Percentiles rank a stretch among this genome's conserved stretches.
Conservation (phyloP, 805 yeast genomes). For the Teunomyces stri region DNA sequence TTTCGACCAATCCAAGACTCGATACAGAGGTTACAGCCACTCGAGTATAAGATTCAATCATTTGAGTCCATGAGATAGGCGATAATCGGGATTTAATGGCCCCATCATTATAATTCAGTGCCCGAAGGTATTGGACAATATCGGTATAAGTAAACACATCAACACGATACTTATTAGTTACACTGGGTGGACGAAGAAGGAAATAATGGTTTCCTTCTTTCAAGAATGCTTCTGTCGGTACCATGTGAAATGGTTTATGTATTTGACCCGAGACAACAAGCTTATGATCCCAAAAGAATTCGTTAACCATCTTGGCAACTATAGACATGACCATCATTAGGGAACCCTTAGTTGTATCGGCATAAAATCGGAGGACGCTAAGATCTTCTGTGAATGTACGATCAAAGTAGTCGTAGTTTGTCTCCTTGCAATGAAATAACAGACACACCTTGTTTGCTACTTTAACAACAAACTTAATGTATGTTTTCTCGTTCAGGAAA, state of each 20-base stretch:
- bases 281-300: background rate
- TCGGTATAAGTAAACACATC: background rate
- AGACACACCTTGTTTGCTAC: background rate
- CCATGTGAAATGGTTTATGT: background rate
- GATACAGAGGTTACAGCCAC: background rate
- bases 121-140: background rate
- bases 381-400: constrained; percentile 8
- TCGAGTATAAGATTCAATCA: background rate
- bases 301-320: constrained; percentile 1
- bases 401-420: background rate
- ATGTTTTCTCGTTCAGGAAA: background rate
- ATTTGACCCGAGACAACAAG: background rate
- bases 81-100: background rate
- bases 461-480: background rate
- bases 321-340: constrained; percentile 7
- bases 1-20: background rate
- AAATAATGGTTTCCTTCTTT: background rate
- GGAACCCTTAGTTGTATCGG: constrained; percentile 8
- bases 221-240: background rate
- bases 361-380: constrained; percentile 8
- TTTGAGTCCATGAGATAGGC: background rate
- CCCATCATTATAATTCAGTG: background rate
- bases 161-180: background rate
- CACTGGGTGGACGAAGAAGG: background rate
- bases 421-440: background rate